These are phyloP conservation scores for Diutina scorzettiae DNA, from an alignment of 1,139 yeast genomes.

Conservation along the genomic window DNA sequence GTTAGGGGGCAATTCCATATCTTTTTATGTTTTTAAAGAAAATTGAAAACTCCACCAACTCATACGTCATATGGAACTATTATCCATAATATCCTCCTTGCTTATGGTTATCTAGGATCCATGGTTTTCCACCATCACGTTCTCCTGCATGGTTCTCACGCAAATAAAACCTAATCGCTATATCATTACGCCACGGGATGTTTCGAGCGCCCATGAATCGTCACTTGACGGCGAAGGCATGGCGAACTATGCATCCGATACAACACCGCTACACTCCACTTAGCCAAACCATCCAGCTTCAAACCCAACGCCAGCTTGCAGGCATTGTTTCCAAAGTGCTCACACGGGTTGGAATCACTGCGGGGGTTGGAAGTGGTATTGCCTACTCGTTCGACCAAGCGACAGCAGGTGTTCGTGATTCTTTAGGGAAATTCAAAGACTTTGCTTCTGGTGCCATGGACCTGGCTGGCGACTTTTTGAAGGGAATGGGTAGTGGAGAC, in stretches of 20 bases:
- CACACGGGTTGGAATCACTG: background rate
- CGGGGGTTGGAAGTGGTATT: background rate
- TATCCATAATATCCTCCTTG: too few species aligned
- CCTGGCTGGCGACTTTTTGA: constrained; percentile 11
- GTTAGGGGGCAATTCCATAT: constrained; percentile 1
- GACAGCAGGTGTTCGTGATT: constrained; percentile 1
- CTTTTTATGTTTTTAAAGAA: background rate
- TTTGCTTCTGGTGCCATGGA: constrained; percentile 2
- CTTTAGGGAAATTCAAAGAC: background rate
- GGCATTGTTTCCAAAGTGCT: background rate
- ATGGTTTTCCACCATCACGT: too few species aligned
- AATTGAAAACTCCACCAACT: too few species aligned
- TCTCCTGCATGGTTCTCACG: too few species aligned
- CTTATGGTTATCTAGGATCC: too few species aligned
- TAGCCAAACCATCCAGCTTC: too few species aligned
- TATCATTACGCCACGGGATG: too few species aligned
- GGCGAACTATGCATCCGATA: background rate
- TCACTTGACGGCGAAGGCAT: background rate
- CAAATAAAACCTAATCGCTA: too few species aligned
- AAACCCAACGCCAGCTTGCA: constrained; percentile 1
- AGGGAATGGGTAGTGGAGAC: constrained; percentile 7
- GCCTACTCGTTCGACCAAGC: background rate
- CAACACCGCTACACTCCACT: background rate
- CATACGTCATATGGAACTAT: too few species aligned
- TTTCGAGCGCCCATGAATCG: background rate